phyloP scores from a whole-genome alignment of 176 grass and related monocot genomes.

The Tillandsia leiboldiana region DNA sequence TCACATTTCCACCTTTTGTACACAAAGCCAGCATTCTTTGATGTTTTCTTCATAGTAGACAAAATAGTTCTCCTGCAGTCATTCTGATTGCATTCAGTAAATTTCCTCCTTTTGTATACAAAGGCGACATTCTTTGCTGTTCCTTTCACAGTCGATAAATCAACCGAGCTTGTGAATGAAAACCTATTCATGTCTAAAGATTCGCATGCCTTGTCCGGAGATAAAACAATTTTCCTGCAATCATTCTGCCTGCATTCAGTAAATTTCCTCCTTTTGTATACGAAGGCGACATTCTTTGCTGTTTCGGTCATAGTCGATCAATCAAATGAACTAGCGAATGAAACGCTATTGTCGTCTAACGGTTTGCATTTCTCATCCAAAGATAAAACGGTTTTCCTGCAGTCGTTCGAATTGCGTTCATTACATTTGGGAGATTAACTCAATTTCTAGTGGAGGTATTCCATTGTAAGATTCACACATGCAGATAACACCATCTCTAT shows the following conservation, averaged over 20 bases:
- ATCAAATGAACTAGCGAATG: conserved; percentile 11
- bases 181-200: conserved; percentile 15
- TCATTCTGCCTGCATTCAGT: background rate
- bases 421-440: conserved; percentile 26
- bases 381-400: conserved; percentile 21
- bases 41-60: background rate
- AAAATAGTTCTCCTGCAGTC: conserved; percentile 25
- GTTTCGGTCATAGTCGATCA: background rate
- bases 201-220: conserved; percentile 28
- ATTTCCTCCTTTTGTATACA: background rate
- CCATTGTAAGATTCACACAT: conserved; percentile 3
- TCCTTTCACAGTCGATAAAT: conserved; percentile 2
- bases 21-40: background rate
- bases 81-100: background rate
- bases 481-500: background rate
- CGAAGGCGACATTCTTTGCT: background rate
- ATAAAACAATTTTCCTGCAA: conserved; percentile 24
- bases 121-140: background rate
- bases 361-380: conserved; percentile 31
- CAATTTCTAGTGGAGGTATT: conserved; percentile 5
- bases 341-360: conserved; percentile 15
- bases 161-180: conserved; percentile 14
- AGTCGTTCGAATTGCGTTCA: conserved; percentile 17
- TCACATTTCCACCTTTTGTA: background rate
- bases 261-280: background rate